Evolutionary conservation across 2,329 filamentous ascomycete genomes (phyloP).

Genomic region (Fusarium buxicola): DNA sequence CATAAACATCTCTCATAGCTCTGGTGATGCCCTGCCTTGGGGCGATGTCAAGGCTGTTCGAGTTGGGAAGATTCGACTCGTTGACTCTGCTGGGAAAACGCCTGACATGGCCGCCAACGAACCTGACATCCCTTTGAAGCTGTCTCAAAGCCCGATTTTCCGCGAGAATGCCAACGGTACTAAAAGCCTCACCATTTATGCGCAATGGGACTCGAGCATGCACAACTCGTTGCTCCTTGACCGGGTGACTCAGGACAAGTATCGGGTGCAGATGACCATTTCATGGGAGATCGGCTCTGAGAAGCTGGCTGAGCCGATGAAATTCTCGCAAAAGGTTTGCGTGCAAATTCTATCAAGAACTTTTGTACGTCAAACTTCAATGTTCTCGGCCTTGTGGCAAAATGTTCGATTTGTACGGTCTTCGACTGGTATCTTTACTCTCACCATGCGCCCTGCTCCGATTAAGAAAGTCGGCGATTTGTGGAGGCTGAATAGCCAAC

Average conservation of each 20-base stretch:
- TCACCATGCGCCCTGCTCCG: slow-evolving; percentile 86
- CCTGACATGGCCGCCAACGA: slow-evolving; percentile 80
- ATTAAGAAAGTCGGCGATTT: slow-evolving; percentile 93
- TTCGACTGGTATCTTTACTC: slow-evolving; percentile 85
- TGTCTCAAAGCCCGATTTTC: slow-evolving; percentile 81
- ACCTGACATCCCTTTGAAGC: slow-evolving; percentile 80
- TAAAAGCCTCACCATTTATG: slow-evolving; percentile 84
- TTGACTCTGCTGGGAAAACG: slow-evolving; percentile 87
- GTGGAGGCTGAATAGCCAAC: slow-evolving; percentile 95
- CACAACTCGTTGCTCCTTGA: slow-evolving; percentile 95
- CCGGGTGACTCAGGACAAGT: slow-evolving; percentile 90
- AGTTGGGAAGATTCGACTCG: slow-evolving; percentile 82
- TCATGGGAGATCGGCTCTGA: slow-evolving; percentile 87
- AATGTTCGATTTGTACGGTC: slow-evolving; percentile 88
- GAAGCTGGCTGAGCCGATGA: slow-evolving; percentile 88
- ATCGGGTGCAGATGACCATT: slow-evolving; percentile 87
- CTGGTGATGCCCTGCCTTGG: slow-evolving; percentile 89
- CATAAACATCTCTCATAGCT: slow-evolving; percentile 90
- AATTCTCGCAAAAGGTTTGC: slow-evolving; percentile 82
- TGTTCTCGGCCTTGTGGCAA: slow-evolving; percentile 90
- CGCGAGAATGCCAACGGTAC: slow-evolving; percentile 92
- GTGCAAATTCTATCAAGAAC: slow-evolving; percentile 86
- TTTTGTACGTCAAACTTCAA: slow-evolving; percentile 86
- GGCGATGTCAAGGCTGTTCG: slow-evolving; percentile 81
- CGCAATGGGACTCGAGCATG: slow-evolving; percentile 96